phyloP scores from a whole-genome alignment of 1,284 basidiomycete species.

The Trichosporon coremiiforme region DNA sequence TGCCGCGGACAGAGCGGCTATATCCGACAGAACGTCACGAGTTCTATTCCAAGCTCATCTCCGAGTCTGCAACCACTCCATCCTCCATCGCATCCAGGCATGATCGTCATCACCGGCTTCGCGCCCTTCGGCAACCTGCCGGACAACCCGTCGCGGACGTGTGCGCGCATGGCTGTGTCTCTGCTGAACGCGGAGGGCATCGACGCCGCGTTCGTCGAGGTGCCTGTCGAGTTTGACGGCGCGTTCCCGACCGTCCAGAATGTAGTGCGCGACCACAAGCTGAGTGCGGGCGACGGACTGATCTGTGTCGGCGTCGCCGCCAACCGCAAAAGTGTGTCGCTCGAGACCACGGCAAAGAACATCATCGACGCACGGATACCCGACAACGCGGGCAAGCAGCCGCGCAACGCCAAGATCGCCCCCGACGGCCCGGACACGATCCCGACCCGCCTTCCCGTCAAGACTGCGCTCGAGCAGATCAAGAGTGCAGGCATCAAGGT shows the following conservation, averaged over 20 bases:
- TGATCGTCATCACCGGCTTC: conserved; percentile 32
- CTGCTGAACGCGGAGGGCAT: conserved; percentile 19
- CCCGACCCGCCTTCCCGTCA: conserved; percentile 23
- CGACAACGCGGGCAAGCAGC: conserved; percentile 29
- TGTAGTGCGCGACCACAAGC: conserved; percentile 15
- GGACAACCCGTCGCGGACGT: conserved; percentile 27
- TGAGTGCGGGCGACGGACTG: conserved; percentile 17
- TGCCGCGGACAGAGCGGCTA: not conserved
- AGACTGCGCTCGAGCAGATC: conserved; percentile 12
- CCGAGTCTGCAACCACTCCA: not conserved
- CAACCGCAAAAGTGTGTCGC: conserved; percentile 16
- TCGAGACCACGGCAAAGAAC: conserved; percentile 29
- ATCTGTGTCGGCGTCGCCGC: conserved; percentile 28
- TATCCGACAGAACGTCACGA: not conserved
- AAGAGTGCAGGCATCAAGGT: conserved; percentile 21
- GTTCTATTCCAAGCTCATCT: not conserved
- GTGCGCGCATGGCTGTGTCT: conserved; percentile 21
- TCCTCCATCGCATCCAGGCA: not conserved
- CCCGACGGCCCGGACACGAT: conserved; percentile 15
- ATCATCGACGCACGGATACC: conserved; percentile 25
- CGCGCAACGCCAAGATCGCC: conserved; percentile 20
- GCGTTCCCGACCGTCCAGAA: conserved; percentile 21
- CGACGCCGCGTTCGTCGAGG: conserved; percentile 28
- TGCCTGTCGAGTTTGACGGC: conserved; percentile 28
- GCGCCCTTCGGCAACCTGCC: conserved; percentile 29